These are phyloP conservation scores for Trichoderma parareesei DNA, from an alignment of 495 filamentous ascomycete genomes.

Conservation along the genomic window DNA sequence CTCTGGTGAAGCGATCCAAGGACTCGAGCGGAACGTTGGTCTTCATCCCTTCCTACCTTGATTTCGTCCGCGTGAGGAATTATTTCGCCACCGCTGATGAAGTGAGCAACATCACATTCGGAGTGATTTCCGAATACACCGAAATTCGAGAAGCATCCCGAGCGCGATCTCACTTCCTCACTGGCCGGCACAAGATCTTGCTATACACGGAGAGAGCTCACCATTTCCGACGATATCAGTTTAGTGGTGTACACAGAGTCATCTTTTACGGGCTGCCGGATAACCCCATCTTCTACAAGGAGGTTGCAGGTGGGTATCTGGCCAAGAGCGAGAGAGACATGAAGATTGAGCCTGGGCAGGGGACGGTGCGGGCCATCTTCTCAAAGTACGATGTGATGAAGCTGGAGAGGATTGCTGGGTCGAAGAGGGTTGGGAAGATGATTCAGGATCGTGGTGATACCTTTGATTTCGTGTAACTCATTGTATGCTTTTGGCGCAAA, in stretches of 20 bases:
- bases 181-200: conserved; percentile 70
- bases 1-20: conserved; percentile 52
- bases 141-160: conserved; percentile 65
- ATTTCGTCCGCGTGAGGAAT: conserved; percentile 89
- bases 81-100: conserved; percentile 69
- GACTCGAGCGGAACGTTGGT: conserved; percentile 57
- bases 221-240: conserved; percentile 78
- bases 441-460: conserved; percentile 75
- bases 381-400: conserved; percentile 82
- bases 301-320: conserved; percentile 69
- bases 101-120: conserved; percentile 67
- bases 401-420: conserved; percentile 83
- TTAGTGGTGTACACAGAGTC: conserved; percentile 71
- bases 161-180: conserved; percentile 79
- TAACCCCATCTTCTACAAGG: conserved; percentile 80
- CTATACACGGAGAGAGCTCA: conserved; percentile 90
- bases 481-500: not conserved
- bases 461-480: conserved; percentile 63
- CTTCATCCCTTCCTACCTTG: conserved; percentile 86
- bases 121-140: conserved; percentile 81
- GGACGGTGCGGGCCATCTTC: conserved; percentile 64
- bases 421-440: conserved; percentile 64
- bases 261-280: conserved; percentile 85
- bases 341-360: conserved; percentile 37
- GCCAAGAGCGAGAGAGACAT: conserved; percentile 47